Evolutionary conservation across 2,329 filamentous ascomycete species (phyloP), one percentile per base, ranked within the genome.

Genomic region (Colletotrichum acutatum): DNA sequence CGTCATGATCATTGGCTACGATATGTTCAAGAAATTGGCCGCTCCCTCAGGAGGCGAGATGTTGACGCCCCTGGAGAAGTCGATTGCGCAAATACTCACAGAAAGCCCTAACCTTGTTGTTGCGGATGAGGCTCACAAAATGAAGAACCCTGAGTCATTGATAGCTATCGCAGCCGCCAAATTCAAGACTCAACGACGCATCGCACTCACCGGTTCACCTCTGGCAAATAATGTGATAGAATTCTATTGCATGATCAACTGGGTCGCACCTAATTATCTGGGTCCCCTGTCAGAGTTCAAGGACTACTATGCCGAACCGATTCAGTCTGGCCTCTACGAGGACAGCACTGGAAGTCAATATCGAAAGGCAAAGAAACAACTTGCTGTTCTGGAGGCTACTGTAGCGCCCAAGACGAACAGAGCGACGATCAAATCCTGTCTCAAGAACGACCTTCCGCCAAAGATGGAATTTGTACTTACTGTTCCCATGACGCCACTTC

Each of bases 151-250:
- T 0, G 80, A 79, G 0, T 85, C 91, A 0, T 82, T 85, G 24
- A 83, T 92, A 42, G 85, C 90, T 56, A 75, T 81, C 49, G 86
- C 89, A 6, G 89, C 91, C 24, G 83, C 84, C 1, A 80, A 84
- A 12, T 92, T 98, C 78, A 86, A 80, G 72, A 93, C 95, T 0
- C 89, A 85, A 66, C 92, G 88, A 72, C 91, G 95, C 12, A 93
- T 98, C 75, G 95, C 95, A 6, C 85, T 98, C 74, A 97, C 95
- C 0, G 95, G 95, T 0, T 96, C 95, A 0, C 95, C 95, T 0
- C 85, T 98, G 64, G 91, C 94, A 5, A 98, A 98, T 78, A 93
- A 94, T 64, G 90, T 98, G 0, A 85, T 89, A 32, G 95, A 98
- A 77, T 97, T 97, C 78, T 95, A 92, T 78, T 85, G 91, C n/a